Conservation (phyloP, 148 eudicot species). For the Rhododendron ferrugineum region DNA sequence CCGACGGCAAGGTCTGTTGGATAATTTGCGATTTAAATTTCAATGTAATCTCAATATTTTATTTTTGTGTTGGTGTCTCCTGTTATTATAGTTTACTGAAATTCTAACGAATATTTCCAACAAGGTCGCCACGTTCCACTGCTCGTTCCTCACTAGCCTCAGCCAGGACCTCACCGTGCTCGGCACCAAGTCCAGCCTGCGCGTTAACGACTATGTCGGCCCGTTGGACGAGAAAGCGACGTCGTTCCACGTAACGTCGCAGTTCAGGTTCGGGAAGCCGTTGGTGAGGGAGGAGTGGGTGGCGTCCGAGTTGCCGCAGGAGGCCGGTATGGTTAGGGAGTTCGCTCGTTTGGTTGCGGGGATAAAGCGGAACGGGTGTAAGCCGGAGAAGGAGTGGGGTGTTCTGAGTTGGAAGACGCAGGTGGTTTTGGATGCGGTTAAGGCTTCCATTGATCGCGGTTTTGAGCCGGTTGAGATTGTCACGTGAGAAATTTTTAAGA, state of each 20-base stretch:
- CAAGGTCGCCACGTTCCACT: constrained; percentile 37
- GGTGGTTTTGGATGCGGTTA: constrained; percentile 46
- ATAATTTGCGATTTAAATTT: too few relatives aligned
- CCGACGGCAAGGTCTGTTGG: constrained; percentile 24
- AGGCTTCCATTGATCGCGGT: constrained; percentile 41
- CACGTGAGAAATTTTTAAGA: background rate
- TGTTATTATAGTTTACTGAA: background rate
- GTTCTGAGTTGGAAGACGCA: constrained; percentile 48
- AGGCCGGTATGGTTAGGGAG: constrained; percentile 51
- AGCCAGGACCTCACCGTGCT: constrained; percentile 34
- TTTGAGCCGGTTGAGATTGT: constrained; percentile 35
- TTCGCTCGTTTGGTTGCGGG: constrained; percentile 37
- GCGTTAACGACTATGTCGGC: constrained; percentile 32
- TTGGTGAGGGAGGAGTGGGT: constrained; percentile 34
- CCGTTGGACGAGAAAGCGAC: constrained; percentile 31
- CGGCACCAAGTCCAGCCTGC: constrained; percentile 49
- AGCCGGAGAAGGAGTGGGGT: constrained; percentile 46
- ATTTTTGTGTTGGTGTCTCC: too few relatives aligned
- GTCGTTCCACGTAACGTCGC: constrained; percentile 28
- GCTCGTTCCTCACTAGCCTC: constrained; percentile 42
- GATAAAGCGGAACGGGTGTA: constrained; percentile 23
- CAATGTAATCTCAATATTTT: too few relatives aligned
- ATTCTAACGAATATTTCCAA: background rate
- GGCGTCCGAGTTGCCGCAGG: constrained; percentile 41
- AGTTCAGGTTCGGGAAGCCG: constrained; percentile 15